phyloP scores from a whole-genome alignment of 345 rosid species.

The Melaleuca alternifolia region DNA sequence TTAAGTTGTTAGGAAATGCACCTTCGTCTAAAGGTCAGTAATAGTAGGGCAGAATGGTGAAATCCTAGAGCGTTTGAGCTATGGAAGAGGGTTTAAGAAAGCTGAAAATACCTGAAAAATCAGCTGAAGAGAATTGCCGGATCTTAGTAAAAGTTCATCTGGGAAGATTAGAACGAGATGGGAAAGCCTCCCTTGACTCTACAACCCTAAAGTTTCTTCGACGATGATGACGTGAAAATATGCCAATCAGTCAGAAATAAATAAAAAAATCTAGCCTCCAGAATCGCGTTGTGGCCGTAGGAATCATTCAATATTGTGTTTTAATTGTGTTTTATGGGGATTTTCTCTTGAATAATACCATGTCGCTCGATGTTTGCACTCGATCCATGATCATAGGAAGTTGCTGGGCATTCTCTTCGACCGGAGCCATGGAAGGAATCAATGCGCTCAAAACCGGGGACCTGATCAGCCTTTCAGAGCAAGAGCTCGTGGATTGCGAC shows the following conservation, averaged over 20 bases:
- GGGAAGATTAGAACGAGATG: not conserved
- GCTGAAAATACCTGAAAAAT: not conserved
- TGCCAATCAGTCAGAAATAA: not conserved
- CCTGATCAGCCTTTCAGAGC: constrained; percentile 61
- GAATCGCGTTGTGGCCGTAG: not conserved
- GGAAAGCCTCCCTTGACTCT: not conserved
- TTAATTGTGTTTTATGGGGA: not conserved
- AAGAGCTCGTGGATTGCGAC: constrained; percentile 64
- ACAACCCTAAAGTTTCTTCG: not conserved
- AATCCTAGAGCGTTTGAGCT: not conserved
- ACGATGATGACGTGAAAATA: not conserved
- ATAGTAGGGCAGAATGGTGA: not conserved
- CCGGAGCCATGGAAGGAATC: constrained; percentile 65
- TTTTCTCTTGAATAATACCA: not conserved
- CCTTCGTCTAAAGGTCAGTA: not conserved
- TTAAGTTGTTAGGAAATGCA: too few relatives aligned
- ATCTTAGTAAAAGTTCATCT: not conserved
- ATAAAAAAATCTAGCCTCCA: not conserved
- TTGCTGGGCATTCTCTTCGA: constrained; percentile 67
- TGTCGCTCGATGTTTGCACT: not conserved
- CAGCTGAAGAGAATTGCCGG: not conserved
- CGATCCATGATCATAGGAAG: constrained; percentile 29
- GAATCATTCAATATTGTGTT: not conserved
- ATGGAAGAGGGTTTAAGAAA: not conserved
- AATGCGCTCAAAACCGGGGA: constrained; percentile 42